Conservation (phyloP, 225 moss, liverwort and hornwort species). For the Physcomitrellopsis africana region DNA sequence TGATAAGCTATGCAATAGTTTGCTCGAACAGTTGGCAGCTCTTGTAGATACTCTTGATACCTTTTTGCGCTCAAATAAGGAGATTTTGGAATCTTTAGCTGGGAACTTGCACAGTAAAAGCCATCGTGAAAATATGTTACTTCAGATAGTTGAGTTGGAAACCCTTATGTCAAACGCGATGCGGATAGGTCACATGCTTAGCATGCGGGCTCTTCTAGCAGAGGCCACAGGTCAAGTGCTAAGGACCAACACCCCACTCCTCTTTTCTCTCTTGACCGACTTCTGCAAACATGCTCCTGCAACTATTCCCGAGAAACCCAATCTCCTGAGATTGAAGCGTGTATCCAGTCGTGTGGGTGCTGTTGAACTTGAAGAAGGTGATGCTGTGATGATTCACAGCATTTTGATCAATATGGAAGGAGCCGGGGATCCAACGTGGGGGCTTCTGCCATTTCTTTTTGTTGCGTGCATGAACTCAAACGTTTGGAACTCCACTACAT, state of each 20-base stretch:
- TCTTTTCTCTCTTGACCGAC: slow-evolving; percentile 90
- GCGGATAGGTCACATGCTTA: slow-evolving; percentile 87
- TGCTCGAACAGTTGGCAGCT: slow-evolving; percentile 70
- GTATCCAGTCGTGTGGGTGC: slow-evolving; percentile 92
- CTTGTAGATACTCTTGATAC: slow-evolving; percentile 76
- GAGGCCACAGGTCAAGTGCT: slow-evolving; percentile 95
- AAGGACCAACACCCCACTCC: slow-evolving; percentile 88
- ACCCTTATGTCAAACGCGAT: slow-evolving; percentile 71
- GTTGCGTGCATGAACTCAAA: slow-evolving; percentile 90
- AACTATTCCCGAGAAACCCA: slow-evolving; percentile 85
- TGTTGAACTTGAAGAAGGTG: slow-evolving; percentile 75
- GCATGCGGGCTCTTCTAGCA: slow-evolving; percentile 86
- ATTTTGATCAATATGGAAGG: slow-evolving; percentile 69
- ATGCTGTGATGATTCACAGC: slow-evolving; percentile 75
- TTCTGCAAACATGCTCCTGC: slow-evolving; percentile 82
- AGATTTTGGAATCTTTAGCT: slow-evolving; percentile 74
- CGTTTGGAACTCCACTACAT: slow-evolving; percentile 83
- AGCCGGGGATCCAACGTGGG: slow-evolving; percentile 81
- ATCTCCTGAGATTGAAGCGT: slow-evolving; percentile 78
- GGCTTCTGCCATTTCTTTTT: slow-evolving; percentile 79
- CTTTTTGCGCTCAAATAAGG: slow-evolving; percentile 75
- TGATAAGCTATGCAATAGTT: slow-evolving; percentile 80
- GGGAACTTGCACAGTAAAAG: slow-evolving; percentile 68
- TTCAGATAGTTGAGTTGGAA: slow-evolving; percentile 84
- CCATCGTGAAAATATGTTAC: slow-evolving; percentile 75